Evolutionary conservation across 2,329 filamentous ascomycete genomes (phyloP).

Genomic region (Bertia moriformis): DNA sequence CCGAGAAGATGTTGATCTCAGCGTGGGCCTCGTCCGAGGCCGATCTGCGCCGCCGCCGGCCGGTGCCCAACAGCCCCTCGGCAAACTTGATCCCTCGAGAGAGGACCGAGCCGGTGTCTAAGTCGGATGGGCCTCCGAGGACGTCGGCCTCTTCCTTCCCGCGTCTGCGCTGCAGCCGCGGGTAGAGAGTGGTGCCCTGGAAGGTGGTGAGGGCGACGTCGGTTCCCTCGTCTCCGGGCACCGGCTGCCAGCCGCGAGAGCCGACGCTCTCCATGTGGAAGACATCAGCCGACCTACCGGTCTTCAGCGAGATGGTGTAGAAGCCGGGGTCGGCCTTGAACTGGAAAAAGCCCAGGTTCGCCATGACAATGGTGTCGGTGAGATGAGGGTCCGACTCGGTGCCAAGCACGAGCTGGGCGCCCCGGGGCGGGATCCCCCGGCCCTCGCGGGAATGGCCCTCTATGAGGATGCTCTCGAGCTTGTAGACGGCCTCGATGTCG

Average conservation of each 20-base stretch:
- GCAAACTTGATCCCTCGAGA: slow-evolving; percentile 68
- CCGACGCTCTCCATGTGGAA: slow-evolving; percentile 82
- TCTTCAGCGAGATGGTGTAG: slow-evolving; percentile 79
- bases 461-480: slow-evolving; percentile 85
- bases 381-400: slow-evolving; percentile 69
- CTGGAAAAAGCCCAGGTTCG: slow-evolving; percentile 94
- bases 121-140: slow-evolving; percentile 32
- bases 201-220: slow-evolving; percentile 85
- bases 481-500: slow-evolving; percentile 72
- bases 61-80: slow-evolving; percentile 50
- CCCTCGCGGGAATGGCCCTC: slow-evolving; percentile 85
- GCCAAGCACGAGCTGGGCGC: slow-evolving; percentile 73
- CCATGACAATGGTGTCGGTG: slow-evolving; percentile 94
- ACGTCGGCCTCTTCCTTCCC: slow-evolving; percentile 80
- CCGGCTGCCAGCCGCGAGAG: slow-evolving; percentile 55
- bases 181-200: slow-evolving; percentile 81
- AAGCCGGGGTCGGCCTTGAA: slow-evolving; percentile 95
- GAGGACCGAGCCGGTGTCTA: slow-evolving; percentile 40
- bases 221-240: slow-evolving; percentile 63
- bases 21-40: slow-evolving; percentile 50
- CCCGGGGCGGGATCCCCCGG: slow-evolving; percentile 50
- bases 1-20: slow-evolving; percentile 99
- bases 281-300: slow-evolving; percentile 73
- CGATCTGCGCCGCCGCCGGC: slow-evolving; percentile 6
- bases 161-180: slow-evolving; percentile 66